Conservation (phyloP, 176 grass and related monocot species). For the Pontederia paniculata region DNA sequence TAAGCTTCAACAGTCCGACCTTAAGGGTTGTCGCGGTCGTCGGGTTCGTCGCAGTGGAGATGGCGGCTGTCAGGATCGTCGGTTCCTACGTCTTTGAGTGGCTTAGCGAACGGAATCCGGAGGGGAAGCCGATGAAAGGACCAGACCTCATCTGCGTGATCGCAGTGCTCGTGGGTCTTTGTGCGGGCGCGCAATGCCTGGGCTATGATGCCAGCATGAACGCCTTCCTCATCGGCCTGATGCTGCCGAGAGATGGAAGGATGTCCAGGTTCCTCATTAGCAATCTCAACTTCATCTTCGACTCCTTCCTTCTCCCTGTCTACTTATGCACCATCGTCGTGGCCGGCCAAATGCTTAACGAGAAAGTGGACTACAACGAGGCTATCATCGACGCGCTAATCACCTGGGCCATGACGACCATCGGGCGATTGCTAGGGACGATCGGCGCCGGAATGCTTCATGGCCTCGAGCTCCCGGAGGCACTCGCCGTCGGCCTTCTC, state of each 20-base stretch:
- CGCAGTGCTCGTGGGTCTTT: constrained; percentile 22
- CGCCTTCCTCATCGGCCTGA: constrained; percentile 53
- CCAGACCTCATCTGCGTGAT: constrained; percentile 35
- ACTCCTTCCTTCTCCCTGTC: constrained; percentile 46
- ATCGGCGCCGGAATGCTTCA: constrained; percentile 20
- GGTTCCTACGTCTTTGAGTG: constrained; percentile 13
- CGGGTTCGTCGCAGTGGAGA: constrained; percentile 21
- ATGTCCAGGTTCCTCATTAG: constrained; percentile 45
- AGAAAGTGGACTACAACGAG: constrained; percentile 6
- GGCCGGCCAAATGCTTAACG: background rate
- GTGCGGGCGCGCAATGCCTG: constrained; percentile 27
- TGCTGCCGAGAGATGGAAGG: constrained; percentile 51
- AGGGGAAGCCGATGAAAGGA: constrained; percentile 48
- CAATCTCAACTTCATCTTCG: constrained; percentile 63
- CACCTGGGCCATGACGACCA: constrained; percentile 31
- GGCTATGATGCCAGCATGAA: constrained; percentile 52
- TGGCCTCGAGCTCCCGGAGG: constrained; percentile 38
- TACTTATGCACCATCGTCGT: constrained; percentile 41
- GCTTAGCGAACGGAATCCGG: constrained; percentile 52
- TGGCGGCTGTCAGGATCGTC: constrained; percentile 29
- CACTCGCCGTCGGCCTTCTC: constrained; percentile 52
- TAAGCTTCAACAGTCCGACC: constrained; percentile 9
- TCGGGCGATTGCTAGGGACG: constrained; percentile 44
- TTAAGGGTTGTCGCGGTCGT: constrained; percentile 20
- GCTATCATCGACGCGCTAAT: constrained; percentile 36